Conservation (phyloP, 345 rosid species). For the Salix dunnii region DNA sequence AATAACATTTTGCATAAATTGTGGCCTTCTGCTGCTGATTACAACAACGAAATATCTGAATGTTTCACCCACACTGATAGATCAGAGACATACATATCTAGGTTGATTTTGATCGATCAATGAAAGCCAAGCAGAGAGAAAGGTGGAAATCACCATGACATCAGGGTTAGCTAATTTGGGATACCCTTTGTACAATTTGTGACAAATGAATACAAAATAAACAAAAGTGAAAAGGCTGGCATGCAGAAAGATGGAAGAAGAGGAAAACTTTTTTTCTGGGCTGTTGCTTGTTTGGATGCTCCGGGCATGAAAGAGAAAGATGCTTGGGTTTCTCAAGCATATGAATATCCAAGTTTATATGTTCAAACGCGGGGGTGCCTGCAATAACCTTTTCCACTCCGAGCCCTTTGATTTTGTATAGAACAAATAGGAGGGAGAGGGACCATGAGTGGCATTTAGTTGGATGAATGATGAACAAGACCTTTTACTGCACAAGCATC, state of each 20-base stretch:
- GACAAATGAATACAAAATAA: background rate
- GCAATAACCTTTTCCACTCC: background rate
- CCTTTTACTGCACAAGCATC: background rate
- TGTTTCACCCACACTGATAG: conserved; percentile 12
- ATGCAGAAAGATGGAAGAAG: background rate
- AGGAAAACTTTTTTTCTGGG: conserved; percentile 3
- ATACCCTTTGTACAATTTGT: background rate
- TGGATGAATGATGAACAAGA: background rate
- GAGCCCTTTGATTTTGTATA: background rate
- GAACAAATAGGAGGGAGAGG: background rate
- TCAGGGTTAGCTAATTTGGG: background rate
- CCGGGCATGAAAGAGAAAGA: conserved; percentile 30
- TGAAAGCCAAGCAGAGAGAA: background rate
- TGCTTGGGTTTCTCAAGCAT: conserved; percentile 18
- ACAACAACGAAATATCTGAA: conserved; percentile 12
- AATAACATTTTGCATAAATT: background rate
- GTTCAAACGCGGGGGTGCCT: background rate
- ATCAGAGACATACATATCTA: conserved; percentile 7
- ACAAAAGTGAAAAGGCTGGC: conserved; percentile 5
- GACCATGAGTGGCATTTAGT: background rate
- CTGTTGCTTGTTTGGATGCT: conserved; percentile 27
- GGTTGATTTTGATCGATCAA: background rate
- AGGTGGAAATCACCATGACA: background rate
- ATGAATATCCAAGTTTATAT: conserved; percentile 32
- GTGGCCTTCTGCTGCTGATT: conserved; percentile 9